phyloP scores from a whole-genome alignment of 2,329 filamentous ascomycete species.

The Alternaria rosae region DNA sequence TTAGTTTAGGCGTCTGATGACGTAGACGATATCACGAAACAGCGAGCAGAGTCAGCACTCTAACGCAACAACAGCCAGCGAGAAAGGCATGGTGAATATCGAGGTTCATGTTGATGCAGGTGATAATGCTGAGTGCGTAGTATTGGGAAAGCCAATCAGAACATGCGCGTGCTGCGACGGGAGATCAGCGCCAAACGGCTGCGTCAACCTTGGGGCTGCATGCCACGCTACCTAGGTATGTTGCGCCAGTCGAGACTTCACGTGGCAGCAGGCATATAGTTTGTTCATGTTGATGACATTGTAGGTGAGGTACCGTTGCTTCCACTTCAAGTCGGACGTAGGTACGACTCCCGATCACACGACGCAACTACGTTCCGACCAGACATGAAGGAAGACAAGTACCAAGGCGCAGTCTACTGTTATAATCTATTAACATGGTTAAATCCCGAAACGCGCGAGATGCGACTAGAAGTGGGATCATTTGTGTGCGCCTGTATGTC shows the following conservation, averaged over 20 bases:
- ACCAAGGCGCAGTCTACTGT: neutral
- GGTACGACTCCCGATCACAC: neutral
- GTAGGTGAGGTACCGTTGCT: neutral
- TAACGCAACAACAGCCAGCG: neutral
- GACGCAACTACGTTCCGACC: neutral
- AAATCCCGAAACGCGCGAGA: neutral
- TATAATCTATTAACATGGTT: neutral
- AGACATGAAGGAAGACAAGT: neutral
- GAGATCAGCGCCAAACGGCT: neutral
- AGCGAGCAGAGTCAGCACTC: neutral
- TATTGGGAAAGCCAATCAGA: neutral
- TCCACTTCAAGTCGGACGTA: neutral
- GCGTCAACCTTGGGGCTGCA: neutral
- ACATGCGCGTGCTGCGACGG: neutral
- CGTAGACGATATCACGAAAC: slow-evolving; percentile 28
- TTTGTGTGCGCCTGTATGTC: neutral
- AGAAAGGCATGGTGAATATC: neutral
- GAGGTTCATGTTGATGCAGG: neutral
- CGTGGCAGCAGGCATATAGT: too few relatives aligned
- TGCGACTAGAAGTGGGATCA: neutral
- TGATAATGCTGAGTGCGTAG: neutral
- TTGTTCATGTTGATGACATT: neutral
- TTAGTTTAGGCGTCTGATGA: slow-evolving; percentile 30
- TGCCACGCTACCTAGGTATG: neutral
- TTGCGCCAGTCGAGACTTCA: neutral